Evolutionary conservation across 768 basidiomycete genomes (phyloP), one percentile per base, ranked within the genome.

Genomic region (Rossbeevera mucosa): DNA sequence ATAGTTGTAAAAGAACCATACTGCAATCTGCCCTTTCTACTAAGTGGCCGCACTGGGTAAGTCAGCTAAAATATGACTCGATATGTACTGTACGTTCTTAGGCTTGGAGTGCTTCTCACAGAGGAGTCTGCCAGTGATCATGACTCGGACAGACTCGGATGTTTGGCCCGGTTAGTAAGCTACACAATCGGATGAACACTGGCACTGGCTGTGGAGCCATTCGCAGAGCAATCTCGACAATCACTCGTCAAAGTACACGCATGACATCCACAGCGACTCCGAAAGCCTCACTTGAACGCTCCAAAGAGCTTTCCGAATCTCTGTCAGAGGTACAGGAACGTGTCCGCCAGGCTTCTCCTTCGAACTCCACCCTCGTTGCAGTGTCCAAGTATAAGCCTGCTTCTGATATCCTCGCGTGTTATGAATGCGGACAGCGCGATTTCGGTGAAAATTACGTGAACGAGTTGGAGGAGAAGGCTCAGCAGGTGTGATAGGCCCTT

Each of bases 361-460:
- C 64, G 31, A 47, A 51, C 12, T 48, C 59, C n/a, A 75, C 75
- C 4, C 71, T 97, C 12, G 86, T 97, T 16, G 91, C 94, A 3
- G 94, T 97, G 5, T 95, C 93, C 11, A 98, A 98, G 71, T 81
- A 86, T 64, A 97, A 97, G 66, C 91, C 95, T 5, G 80, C 86
- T 4, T 81, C 83, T 8, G 95, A 98, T 69, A 83, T 98, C 54
- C 74, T 83, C 24, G 87, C 86, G 9, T 89, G 92, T 58, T 91
- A 89, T 64, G 78, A 88, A 46, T 75, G 77, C 13, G 91, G 88
- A 0, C 90, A 96, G 57, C 74, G 85, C 2, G 91, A 95, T 68
- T 99, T 98, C 64, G 96, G 96, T 7, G 96, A 99, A 74, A 99
- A 99, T 68, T 98, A 97, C 64, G 92, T 93, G 11, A 88, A 94